phyloP scores from a whole-genome alignment of 805 yeast species.

The Saccharomyces cerevisiae region DNA sequence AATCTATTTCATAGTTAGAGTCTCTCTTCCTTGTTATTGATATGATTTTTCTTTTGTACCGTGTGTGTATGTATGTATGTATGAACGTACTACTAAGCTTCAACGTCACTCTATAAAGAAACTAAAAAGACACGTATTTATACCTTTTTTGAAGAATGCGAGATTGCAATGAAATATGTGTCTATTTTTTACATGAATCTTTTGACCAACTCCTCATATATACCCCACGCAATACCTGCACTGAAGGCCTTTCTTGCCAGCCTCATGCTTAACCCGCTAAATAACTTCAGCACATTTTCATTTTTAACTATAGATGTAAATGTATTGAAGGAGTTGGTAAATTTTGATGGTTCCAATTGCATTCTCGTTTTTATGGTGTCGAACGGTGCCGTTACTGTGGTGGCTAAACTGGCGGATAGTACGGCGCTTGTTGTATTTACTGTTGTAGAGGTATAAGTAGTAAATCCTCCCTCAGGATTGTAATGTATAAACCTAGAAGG shows the following conservation, averaged over 20 bases:
- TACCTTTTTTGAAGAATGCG: background rate
- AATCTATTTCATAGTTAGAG: background rate
- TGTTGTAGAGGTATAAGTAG: conserved; percentile 39
- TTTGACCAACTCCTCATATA: conserved; percentile 79
- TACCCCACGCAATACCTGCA: conserved; percentile 95
- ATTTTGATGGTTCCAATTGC: conserved; percentile 56
- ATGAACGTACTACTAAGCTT: background rate
- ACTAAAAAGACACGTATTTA: background rate
- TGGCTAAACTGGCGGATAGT: conserved; percentile 68
- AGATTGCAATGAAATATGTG: background rate
- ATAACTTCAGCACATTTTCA: conserved; percentile 50
- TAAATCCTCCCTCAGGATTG: conserved; percentile 21
- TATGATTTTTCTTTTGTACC: background rate
- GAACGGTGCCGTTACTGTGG: conserved; percentile 86
- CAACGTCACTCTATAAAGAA: background rate
- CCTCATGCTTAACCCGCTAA: conserved; percentile 78
- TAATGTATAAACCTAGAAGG: conserved; percentile 14
- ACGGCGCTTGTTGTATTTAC: conserved; percentile 74
- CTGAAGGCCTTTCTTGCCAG: conserved; percentile 79
- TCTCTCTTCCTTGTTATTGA: background rate
- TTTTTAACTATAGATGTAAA: conserved; percentile 31
- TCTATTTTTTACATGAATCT: conserved; percentile 15
- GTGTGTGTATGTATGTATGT: background rate
- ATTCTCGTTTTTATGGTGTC: conserved; percentile 89
- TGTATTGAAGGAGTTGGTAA: conserved; percentile 37